These are phyloP conservation scores for Mycena indigotica DNA, from an alignment of 768 basidiomycete genomes.

Conservation along the genomic window DNA sequence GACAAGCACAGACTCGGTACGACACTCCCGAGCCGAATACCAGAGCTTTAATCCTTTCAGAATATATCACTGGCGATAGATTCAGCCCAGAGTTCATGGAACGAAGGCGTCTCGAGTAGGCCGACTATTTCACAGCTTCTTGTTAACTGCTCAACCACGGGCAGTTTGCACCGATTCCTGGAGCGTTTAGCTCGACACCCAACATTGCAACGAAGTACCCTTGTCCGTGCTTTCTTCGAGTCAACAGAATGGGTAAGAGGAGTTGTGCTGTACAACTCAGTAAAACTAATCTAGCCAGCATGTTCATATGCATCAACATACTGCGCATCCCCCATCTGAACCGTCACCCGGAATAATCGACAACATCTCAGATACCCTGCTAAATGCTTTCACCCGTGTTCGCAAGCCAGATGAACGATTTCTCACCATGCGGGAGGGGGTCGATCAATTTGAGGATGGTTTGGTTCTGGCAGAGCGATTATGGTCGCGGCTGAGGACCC, in stretches of 20 bases:
- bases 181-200: constrained; percentile 92
- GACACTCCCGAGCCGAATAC: constrained; percentile 29
- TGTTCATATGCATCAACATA: constrained; percentile 95
- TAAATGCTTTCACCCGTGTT: constrained; percentile 94
- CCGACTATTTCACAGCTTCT: constrained; percentile 13
- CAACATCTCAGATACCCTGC: constrained; percentile 91
- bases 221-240: constrained; percentile 93
- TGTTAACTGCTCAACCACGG: constrained; percentile 1
- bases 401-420: constrained; percentile 98
- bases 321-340: constrained; percentile 91
- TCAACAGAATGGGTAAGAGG: constrained; percentile 96
- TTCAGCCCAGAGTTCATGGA: constrained; percentile 99
- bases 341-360: constrained; percentile 82
- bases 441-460: constrained; percentile 98
- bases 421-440: constrained; percentile 83
- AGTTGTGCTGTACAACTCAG: not conserved
- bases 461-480: constrained; percentile 77
- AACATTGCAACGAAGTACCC: constrained; percentile 85
- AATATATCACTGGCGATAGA: constrained; percentile 96
- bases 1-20: constrained; percentile 94
- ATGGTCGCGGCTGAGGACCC: constrained; percentile 73
- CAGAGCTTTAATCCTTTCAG: constrained; percentile 40
- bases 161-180: constrained; percentile 91
- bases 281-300: constrained; percentile 52
- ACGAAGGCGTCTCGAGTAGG: constrained; percentile 83